A percentile compares a stretch with the other conserved stretches of the same genome.
Evolutionary conservation across 2,329 filamentous ascomycete species (phyloP).

Genomic region (Phaeosphaeriaceae sp.): DNA sequence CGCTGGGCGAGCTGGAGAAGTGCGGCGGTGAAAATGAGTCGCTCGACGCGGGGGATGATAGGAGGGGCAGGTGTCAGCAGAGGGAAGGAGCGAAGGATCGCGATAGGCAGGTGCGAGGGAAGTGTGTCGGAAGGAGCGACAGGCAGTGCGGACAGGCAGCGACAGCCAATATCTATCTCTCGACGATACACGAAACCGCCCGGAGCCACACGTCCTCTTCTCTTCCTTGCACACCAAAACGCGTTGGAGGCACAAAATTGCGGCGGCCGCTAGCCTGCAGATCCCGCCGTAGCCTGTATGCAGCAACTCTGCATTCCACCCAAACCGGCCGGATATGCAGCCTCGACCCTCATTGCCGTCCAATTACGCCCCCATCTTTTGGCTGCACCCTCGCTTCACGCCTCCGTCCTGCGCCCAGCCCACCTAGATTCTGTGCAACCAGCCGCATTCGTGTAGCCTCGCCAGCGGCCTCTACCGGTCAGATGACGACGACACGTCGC

Average conservation of each 20-base stretch:
- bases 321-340: not conserved
- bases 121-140: constrained; percentile 8
- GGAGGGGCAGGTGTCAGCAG: constrained; percentile 8
- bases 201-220: not conserved
- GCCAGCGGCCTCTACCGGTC: not conserved
- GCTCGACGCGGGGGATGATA: constrained; percentile 9
- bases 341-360: not conserved
- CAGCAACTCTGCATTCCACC: not conserved
- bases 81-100: constrained; percentile 5
- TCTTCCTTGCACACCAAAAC: constrained; percentile 6
- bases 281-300: not conserved
- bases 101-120: not conserved
- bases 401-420: constrained; percentile 13
- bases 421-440: constrained; percentile 1
- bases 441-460: constrained; percentile 4
- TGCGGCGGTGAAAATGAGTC: not conserved
- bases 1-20: not conserved
- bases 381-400: constrained; percentile 7
- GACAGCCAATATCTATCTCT: not conserved
- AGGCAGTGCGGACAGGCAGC: constrained; percentile 3
- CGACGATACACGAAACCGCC: not conserved
- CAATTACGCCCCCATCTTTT: not conserved
- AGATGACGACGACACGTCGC: constrained; percentile 3
- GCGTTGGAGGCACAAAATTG: constrained; percentile 19
- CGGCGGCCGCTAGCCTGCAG: constrained; percentile 12